Percentiles rank a stretch among this genome's conserved stretches.
These are phyloP conservation scores for Chenopodium quinoa DNA, from an alignment of 148 eudicot species.

Conservation along the genomic window DNA sequence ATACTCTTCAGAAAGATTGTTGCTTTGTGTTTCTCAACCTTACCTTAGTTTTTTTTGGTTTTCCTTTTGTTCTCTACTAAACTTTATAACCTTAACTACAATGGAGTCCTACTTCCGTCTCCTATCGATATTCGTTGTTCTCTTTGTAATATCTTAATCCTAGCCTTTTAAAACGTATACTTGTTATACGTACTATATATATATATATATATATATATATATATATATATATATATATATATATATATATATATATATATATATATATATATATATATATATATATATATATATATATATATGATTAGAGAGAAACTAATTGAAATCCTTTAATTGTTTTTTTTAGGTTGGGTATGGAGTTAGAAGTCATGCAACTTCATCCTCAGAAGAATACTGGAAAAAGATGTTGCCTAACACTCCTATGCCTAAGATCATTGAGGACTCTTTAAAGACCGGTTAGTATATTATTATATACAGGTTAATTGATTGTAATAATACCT, in stretches of 20 bases:
- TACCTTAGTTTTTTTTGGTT: neutral
- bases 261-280: too few relatives aligned
- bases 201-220: neutral
- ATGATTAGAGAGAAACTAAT: neutral
- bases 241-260: too few relatives aligned
- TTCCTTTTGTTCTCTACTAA: neutral
- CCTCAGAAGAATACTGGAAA: constrained; percentile 62
- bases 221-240: too few relatives aligned
- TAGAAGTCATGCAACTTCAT: constrained; percentile 44
- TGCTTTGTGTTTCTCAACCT: too few relatives aligned
- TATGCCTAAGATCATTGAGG: constrained; percentile 57
- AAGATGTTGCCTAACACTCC: constrained; percentile 60
- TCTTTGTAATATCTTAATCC: constrained; percentile 11
- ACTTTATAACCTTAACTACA: neutral
- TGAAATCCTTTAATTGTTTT: neutral
- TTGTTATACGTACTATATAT: neutral
- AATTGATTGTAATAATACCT: neutral
- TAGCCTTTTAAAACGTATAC: neutral
- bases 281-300: neutral
- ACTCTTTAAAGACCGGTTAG: constrained; percentile 38
- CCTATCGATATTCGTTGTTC: constrained; percentile 6
- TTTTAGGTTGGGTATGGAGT: constrained; percentile 40
- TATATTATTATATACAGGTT: neutral
- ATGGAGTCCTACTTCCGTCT: constrained; percentile 22
- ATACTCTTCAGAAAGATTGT: too few relatives aligned